These are phyloP conservation scores for Parmelia sp. DNA, from an alignment of 495 filamentous ascomycete species.

Conservation along the genomic window DNA sequence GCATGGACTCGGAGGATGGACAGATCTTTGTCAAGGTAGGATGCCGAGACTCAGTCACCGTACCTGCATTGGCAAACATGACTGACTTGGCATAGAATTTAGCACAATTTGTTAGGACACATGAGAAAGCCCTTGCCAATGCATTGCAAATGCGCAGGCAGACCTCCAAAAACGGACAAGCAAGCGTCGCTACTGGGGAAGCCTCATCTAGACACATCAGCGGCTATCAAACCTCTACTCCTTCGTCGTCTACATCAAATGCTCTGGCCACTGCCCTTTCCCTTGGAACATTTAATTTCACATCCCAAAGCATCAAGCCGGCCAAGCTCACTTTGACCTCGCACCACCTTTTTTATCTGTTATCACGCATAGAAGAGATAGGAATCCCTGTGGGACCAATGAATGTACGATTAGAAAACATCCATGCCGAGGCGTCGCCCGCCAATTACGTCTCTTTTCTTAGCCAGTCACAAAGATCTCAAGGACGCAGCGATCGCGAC, in stretches of 20 bases:
- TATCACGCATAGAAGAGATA: constrained; percentile 90
- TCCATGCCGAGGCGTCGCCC: constrained; percentile 77
- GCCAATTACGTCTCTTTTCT: constrained; percentile 96
- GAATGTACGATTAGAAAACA: constrained; percentile 91
- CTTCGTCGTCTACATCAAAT: constrained; percentile 54
- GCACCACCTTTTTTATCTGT: constrained; percentile 92
- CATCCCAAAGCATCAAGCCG: constrained; percentile 76
- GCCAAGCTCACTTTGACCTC: constrained; percentile 91
- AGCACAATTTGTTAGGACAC: constrained; percentile 89
- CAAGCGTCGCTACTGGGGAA: constrained; percentile 44
- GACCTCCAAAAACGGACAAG: constrained; percentile 56
- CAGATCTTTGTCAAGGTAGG: constrained; percentile 80
- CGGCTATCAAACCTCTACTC: constrained; percentile 42
- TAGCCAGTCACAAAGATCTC: constrained; percentile 66
- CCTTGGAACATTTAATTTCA: constrained; percentile 74
- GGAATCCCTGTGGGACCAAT: constrained; percentile 86
- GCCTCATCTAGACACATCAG: constrained; percentile 40
- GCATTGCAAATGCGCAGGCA: constrained; percentile 78
- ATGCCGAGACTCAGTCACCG: constrained; percentile 5
- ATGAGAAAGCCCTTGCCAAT: constrained; percentile 96
- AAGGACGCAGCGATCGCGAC: constrained; percentile 70
- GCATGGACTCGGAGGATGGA: constrained; percentile 82
- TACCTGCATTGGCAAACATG: constrained; percentile 15
- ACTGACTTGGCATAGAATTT: constrained; percentile 60
- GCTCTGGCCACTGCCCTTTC: constrained; percentile 77